Evolutionary conservation across 192 early-diverging fungal species (phyloP).

Genomic region (Coemansia sp.): DNA sequence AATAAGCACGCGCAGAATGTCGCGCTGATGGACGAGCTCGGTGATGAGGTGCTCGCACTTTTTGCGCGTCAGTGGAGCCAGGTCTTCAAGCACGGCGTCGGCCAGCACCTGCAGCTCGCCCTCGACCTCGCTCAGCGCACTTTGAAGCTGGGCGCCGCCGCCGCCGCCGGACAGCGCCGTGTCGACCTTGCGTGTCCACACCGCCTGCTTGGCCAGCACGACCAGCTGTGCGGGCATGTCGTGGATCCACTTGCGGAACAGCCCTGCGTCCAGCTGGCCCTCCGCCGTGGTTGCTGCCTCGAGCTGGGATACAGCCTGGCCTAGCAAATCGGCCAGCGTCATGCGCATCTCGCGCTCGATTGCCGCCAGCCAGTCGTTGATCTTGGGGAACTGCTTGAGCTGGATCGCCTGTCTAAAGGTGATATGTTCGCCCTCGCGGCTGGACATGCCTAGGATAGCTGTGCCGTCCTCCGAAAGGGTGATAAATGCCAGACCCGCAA

Average conservation of each 20-base stretch:
- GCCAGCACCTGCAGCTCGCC: constrained; percentile 82
- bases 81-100: constrained; percentile 86
- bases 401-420: constrained; percentile 72
- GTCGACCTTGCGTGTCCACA: constrained; percentile 90
- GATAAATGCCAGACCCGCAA: constrained; percentile 89
- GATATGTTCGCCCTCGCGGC: constrained; percentile 90
- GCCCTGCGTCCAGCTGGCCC: constrained; percentile 40
- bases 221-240: constrained; percentile 91
- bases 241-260: constrained; percentile 81
- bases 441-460: constrained; percentile 77
- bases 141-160: constrained; percentile 41
- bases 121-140: constrained; percentile 60
- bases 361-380: constrained; percentile 96
- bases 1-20: constrained; percentile 74
- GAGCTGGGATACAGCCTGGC: constrained; percentile 68
- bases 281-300: constrained; percentile 58
- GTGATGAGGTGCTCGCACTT: constrained; percentile 99
- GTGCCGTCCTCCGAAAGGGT: constrained; percentile 76
- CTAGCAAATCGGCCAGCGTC: constrained; percentile 74
- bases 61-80: constrained; percentile 74
- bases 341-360: constrained; percentile 93
- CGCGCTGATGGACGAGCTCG: constrained; percentile 98
- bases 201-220: constrained; percentile 82
- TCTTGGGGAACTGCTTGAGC: constrained; percentile 79
- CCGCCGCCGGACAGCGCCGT: constrained; percentile 55